phyloP scores from a whole-genome alignment of 768 basidiomycete species.

The Pisolithus microcarpus region DNA sequence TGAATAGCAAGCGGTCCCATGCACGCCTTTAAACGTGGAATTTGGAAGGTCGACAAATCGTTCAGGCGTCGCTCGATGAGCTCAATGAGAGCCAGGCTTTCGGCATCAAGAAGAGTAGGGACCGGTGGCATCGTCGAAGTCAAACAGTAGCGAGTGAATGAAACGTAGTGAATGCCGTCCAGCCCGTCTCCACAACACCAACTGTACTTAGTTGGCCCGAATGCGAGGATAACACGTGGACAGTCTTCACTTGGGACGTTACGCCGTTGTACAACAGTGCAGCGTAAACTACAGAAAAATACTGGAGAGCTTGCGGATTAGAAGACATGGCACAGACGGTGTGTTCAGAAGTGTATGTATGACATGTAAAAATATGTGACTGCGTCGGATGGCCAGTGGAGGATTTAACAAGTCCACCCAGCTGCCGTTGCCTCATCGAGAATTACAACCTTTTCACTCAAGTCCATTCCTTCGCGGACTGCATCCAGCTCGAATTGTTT shows the following conservation, averaged over 20 bases:
- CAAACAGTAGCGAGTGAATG: background rate
- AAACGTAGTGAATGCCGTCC: no score
- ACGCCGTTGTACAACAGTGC: no score
- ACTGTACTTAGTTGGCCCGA: no score
- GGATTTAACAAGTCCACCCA: conserved; percentile 9
- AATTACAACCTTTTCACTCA: conserved; percentile 11
- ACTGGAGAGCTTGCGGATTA: no score
- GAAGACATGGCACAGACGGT: no score
- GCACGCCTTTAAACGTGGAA: conserved; percentile 67
- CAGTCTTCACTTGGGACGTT: no score
- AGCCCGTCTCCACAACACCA: no score
- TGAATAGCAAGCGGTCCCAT: conserved; percentile 63
- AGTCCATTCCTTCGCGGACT: conserved; percentile 11
- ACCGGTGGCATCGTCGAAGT: conserved; percentile 52
- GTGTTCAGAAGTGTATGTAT: no score
- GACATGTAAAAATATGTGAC: no score
- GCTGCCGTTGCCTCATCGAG: conserved; percentile 17
- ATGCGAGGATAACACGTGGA: no score
- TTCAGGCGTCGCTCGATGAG: conserved; percentile 47
- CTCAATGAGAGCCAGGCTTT: conserved; percentile 43
- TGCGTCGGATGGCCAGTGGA: background rate
- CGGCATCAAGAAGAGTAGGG: conserved; percentile 45
- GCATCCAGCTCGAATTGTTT: conserved; percentile 15
- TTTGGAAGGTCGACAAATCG: conserved; percentile 63
- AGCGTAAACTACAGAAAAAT: no score